Evolutionary conservation across 495 filamentous ascomycete species (phyloP).

Genomic region (Pyronema domesticum): DNA sequence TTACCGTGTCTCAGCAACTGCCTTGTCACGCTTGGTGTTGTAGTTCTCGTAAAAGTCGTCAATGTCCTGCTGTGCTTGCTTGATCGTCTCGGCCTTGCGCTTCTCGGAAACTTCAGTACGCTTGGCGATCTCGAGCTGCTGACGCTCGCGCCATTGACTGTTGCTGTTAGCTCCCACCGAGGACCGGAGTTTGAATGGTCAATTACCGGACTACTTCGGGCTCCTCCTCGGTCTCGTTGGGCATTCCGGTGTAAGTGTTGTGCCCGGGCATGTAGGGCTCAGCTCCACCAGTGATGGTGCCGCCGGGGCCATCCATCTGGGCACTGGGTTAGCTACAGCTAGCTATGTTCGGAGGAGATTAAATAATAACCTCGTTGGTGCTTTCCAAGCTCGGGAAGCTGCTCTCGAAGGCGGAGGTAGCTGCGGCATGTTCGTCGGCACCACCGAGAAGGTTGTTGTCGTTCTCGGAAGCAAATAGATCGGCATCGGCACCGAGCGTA

Average conservation of each 20-base stretch:
- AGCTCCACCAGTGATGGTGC: conserved; percentile 65
- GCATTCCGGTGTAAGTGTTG: conserved; percentile 32
- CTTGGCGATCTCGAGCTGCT: conserved; percentile 72
- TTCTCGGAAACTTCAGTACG: conserved; percentile 70
- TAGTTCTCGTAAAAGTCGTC: conserved; percentile 99
- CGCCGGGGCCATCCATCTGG: conserved; percentile 67
- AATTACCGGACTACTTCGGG: conserved; percentile 60
- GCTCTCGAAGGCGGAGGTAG: conserved; percentile 58
- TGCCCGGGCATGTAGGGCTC: conserved; percentile 55
- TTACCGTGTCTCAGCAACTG: conserved; percentile 53
- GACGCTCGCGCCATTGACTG: conserved; percentile 77
- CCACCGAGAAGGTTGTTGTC: conserved; percentile 70
- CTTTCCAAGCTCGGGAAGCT: conserved; percentile 54
- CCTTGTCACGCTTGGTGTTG: conserved; percentile 91
- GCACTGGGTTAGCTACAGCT: no score
- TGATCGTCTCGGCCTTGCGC: conserved; percentile 64
- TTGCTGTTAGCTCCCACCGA: background rate
- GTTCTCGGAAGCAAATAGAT: conserved; percentile 66
- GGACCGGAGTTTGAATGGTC: background rate
- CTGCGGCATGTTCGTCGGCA: conserved; percentile 27
- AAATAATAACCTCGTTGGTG: conserved; percentile 53
- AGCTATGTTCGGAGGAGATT: no score
- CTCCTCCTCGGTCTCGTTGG: conserved; percentile 51
- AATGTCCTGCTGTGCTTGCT: conserved; percentile 71
- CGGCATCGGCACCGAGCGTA: conserved; percentile 74